These are phyloP conservation scores for Fusarium tanahbumbuense DNA, from an alignment of 2,329 filamentous ascomycete genomes.

Conservation along the genomic window DNA sequence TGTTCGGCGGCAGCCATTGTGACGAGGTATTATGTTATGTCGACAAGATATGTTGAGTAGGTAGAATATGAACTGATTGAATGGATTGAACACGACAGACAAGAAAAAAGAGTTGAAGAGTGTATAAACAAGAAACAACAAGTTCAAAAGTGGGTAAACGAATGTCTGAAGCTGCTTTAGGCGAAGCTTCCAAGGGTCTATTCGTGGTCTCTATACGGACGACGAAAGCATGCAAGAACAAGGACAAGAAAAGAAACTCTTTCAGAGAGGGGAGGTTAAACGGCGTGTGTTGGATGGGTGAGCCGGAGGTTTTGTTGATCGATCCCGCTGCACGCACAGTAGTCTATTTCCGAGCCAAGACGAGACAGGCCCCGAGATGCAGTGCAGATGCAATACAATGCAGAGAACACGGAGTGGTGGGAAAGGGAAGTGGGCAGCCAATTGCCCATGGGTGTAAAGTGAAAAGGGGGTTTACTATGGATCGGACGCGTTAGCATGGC, in stretches of 20 bases:
- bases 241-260: conserved; percentile 24
- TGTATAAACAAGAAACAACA: conserved; percentile 11
- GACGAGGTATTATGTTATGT: conserved; percentile 23
- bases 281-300: conserved; percentile 13
- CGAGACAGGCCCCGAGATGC: conserved; percentile 7
- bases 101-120: not conserved
- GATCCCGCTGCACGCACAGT: conserved; percentile 9
- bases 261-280: conserved; percentile 19
- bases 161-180: conserved; percentile 33
- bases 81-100: not conserved
- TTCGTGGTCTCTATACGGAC: conserved; percentile 19
- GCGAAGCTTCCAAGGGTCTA: conserved; percentile 30
- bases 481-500: conserved; percentile 8
- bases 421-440: conserved; percentile 9
- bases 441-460: conserved; percentile 1
- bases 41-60: conserved; percentile 2
- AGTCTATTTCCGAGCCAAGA: conserved; percentile 28
- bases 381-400: conserved; percentile 17
- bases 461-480: conserved; percentile 23
- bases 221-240: conserved; percentile 26
- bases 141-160: conserved; percentile 21
- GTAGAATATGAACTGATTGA: not conserved
- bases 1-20: conserved; percentile 38
- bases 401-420: conserved; percentile 8
- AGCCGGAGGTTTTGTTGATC: conserved; percentile 36